These are phyloP conservation scores for Yamadazyma dushanensis DNA, from an alignment of 1,139 yeast species.

Conservation along the genomic window DNA sequence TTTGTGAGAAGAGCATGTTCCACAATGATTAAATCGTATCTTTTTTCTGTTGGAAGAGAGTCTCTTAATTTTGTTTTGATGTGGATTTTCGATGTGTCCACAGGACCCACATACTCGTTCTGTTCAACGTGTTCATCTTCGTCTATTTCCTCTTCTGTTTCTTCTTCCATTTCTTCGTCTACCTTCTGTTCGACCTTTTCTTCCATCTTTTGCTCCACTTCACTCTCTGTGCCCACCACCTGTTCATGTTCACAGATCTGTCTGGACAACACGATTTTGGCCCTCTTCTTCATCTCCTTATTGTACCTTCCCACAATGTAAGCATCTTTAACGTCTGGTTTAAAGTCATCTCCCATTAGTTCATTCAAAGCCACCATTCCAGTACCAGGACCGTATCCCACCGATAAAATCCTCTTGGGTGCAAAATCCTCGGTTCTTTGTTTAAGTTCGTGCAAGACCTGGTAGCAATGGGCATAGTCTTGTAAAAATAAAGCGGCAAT, in stretches of 20 bases:
- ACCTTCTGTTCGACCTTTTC: slow-evolving; percentile 17
- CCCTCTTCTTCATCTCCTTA: slow-evolving; percentile 72
- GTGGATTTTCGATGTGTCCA: slow-evolving; percentile 55
- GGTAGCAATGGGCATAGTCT: slow-evolving; percentile 72
- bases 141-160: slow-evolving; percentile 18
- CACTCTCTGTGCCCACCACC: slow-evolving; percentile 16
- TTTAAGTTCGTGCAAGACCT: slow-evolving; percentile 67
- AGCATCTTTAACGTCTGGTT: slow-evolving; percentile 67
- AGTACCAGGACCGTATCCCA: slow-evolving; percentile 91
- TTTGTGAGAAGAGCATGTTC: slow-evolving; percentile 74
- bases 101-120: slow-evolving; percentile 49
- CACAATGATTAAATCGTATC: slow-evolving; percentile 82
- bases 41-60: slow-evolving; percentile 45
- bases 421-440: slow-evolving; percentile 54
- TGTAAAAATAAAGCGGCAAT: slow-evolving; percentile 84
- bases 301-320: slow-evolving; percentile 67
- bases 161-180: slow-evolving; percentile 17
- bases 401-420: slow-evolving; percentile 70
- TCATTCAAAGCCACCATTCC: slow-evolving; percentile 90
- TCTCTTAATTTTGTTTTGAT: slow-evolving; percentile 55
- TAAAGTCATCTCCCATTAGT: slow-evolving; percentile 62
- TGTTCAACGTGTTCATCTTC: slow-evolving; percentile 17
- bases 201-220: slow-evolving; percentile 19
- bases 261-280: slow-evolving; percentile 70
- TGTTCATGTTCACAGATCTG: slow-evolving; percentile 52